These are phyloP conservation scores for Diplodia mutila DNA, from an alignment of 2,329 filamentous ascomycete genomes.

Conservation along the genomic window DNA sequence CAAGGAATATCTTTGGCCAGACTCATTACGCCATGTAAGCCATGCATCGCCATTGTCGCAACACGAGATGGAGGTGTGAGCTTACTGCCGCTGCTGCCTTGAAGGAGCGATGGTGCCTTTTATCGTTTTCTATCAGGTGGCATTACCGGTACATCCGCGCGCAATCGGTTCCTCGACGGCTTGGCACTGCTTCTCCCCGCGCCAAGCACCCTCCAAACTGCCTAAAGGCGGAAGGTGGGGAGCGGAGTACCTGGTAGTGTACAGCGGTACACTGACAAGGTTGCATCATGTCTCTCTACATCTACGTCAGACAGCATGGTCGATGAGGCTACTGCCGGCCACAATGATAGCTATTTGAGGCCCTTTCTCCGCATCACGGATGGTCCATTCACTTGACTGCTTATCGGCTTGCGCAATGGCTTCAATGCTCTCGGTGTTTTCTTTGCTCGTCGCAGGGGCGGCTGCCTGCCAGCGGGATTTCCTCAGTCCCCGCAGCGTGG, in stretches of 20 bases:
- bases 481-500: background rate
- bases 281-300: background rate
- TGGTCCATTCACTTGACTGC: background rate
- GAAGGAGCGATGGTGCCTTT: background rate
- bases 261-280: background rate
- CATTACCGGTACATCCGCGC: constrained; percentile 8
- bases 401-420: background rate
- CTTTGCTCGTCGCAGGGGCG: constrained; percentile 1
- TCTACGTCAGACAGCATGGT: constrained; percentile 8
- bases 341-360: background rate
- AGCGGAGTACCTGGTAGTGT: background rate
- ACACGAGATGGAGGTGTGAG: background rate
- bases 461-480: constrained; percentile 11
- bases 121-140: background rate
- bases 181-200: constrained; percentile 14
- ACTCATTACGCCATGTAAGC: background rate
- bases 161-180: background rate
- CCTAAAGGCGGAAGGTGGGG: constrained; percentile 9
- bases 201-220: constrained; percentile 16
- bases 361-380: background rate
- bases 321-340: background rate
- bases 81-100: constrained; percentile 9
- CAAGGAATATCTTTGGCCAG: background rate
- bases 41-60: background rate
- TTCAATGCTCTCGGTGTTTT: constrained; percentile 3